Percentiles rank a stretch among this genome's conserved stretches.
These are phyloP conservation scores for Harringtonia aguacate DNA, from an alignment of 2,329 filamentous ascomycete genomes.

Conservation along the genomic window DNA sequence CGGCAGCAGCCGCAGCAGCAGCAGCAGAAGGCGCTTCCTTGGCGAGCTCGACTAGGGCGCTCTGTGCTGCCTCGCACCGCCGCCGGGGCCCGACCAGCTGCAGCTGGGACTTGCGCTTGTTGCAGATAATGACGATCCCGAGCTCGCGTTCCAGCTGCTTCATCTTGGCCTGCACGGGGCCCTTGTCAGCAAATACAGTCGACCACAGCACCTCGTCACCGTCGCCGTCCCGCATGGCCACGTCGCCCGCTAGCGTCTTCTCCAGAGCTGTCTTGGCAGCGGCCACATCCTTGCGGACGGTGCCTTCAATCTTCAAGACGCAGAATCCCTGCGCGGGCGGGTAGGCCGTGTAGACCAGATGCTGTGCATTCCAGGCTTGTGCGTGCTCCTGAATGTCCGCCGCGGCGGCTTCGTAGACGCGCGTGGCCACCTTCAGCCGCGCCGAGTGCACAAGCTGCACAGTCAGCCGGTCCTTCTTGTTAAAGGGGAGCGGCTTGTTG, in stretches of 20 bases:
- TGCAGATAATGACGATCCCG: slow-evolving; percentile 18
- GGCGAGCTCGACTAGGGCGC: slow-evolving; percentile 10
- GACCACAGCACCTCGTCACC: slow-evolving; percentile 21
- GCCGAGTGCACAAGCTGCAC: slow-evolving; percentile 24
- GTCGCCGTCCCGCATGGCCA: slow-evolving; percentile 12
- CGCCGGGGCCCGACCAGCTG: slow-evolving; percentile 15
- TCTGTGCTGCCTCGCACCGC: background rate
- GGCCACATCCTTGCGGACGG: slow-evolving; percentile 18
- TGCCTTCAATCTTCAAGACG: slow-evolving; percentile 27
- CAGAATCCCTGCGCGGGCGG: slow-evolving; percentile 15
- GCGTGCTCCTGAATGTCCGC: background rate
- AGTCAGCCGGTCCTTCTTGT: slow-evolving; percentile 21
- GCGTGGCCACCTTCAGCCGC: slow-evolving; percentile 24
- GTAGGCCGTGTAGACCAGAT: background rate
- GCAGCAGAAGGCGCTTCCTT: background rate
- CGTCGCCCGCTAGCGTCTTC: slow-evolving; percentile 20
- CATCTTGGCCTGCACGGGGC: slow-evolving; percentile 10
- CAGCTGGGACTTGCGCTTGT: slow-evolving; percentile 19
- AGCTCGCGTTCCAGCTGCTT: slow-evolving; percentile 13
- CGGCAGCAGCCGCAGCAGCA: background rate
- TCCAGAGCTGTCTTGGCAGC: slow-evolving; percentile 21
- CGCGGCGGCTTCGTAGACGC: slow-evolving; percentile 20
- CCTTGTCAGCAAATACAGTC: slow-evolving; percentile 15
- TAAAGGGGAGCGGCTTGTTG: slow-evolving; percentile 19
- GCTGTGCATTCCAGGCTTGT: slow-evolving; percentile 8